Percentiles rank a stretch among this genome's conserved stretches.
Evolutionary conservation across 352 stramenopile species (phyloP).

Genomic region (Lagenidium giganteum): DNA sequence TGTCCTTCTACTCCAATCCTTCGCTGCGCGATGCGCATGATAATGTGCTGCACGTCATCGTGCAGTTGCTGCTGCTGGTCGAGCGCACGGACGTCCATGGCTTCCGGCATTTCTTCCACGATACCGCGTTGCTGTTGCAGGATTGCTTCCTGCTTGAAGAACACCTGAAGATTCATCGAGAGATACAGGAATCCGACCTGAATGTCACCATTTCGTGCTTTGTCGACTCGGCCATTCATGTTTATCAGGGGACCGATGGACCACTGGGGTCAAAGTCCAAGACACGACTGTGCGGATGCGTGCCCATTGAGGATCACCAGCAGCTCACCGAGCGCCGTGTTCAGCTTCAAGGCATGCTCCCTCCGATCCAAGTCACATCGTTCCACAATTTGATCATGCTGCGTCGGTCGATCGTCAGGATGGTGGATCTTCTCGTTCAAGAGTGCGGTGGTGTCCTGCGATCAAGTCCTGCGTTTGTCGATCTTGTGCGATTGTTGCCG

Average conservation of each 20-base stretch:
- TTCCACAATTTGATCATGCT: slow-evolving; percentile 28
- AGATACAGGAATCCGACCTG: slow-evolving; percentile 16
- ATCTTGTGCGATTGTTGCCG: slow-evolving; percentile 28
- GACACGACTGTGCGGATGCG: slow-evolving; percentile 39
- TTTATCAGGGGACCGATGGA: slow-evolving; percentile 57
- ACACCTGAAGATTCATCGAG: slow-evolving; percentile 24
- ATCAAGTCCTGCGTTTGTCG: slow-evolving; percentile 23
- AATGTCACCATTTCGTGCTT: slow-evolving; percentile 36
- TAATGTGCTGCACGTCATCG: slow-evolving; percentile 37
- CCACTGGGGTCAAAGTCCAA: slow-evolving; percentile 28
- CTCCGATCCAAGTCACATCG: slow-evolving; percentile 35
- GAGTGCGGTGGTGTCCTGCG: slow-evolving; percentile 28
- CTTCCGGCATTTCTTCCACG: slow-evolving; percentile 63
- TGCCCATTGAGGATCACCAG: slow-evolving; percentile 20
- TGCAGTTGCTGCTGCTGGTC: slow-evolving; percentile 53
- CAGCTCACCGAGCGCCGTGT: slow-evolving; percentile 27
- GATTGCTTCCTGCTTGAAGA: slow-evolving; percentile 58
- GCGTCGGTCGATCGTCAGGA: slow-evolving; percentile 23
- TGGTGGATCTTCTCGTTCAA: slow-evolving; percentile 25
- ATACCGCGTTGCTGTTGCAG: slow-evolving; percentile 43
- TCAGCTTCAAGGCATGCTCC: slow-evolving; percentile 45
- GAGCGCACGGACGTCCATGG: slow-evolving; percentile 44
- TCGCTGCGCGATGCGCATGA: slow-evolving; percentile 27
- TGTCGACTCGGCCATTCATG: slow-evolving; percentile 51
- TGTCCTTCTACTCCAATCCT: slow-evolving; percentile 58